Conservation (phyloP, 1,284 basidiomycete genomes). For the Sporisorium sorghi region DNA sequence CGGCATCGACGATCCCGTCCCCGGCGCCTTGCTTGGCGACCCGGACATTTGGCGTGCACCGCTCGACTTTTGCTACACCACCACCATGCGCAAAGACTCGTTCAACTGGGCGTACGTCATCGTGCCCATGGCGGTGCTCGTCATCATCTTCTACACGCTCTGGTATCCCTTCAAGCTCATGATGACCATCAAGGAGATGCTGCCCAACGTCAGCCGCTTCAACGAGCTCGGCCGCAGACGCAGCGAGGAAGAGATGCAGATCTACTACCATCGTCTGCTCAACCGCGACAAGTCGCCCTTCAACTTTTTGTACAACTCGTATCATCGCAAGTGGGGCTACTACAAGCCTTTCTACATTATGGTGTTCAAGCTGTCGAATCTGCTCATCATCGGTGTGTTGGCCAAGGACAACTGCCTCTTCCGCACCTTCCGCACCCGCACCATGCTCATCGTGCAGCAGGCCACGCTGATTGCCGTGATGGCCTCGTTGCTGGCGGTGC, state of each 20-base stretch:
- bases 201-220: constrained; percentile 77
- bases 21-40: constrained; percentile 73
- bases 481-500: constrained; percentile 73
- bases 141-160: constrained; percentile 76
- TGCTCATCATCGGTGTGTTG: constrained; percentile 78
- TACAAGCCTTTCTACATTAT: constrained; percentile 68
- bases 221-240: constrained; percentile 79
- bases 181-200: constrained; percentile 74
- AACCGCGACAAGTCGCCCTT: constrained; percentile 78
- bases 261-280: constrained; percentile 79
- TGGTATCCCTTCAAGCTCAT: constrained; percentile 79
- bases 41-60: constrained; percentile 72
- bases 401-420: constrained; percentile 79
- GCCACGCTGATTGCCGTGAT: constrained; percentile 76
- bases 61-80: constrained; percentile 79
- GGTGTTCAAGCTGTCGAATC: constrained; percentile 77
- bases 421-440: constrained; percentile 73
- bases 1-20: constrained; percentile 68
- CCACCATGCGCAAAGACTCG: constrained; percentile 77
- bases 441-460: constrained; percentile 77
- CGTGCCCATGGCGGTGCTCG: constrained; percentile 75
- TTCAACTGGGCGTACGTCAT: constrained; percentile 79
- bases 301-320: constrained; percentile 76
- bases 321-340: constrained; percentile 71
- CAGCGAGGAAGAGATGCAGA: constrained; percentile 74